Base-by-base conservation (phyloP, 306 rosid species). In the Macrotyloma uniflorum region DNA sequence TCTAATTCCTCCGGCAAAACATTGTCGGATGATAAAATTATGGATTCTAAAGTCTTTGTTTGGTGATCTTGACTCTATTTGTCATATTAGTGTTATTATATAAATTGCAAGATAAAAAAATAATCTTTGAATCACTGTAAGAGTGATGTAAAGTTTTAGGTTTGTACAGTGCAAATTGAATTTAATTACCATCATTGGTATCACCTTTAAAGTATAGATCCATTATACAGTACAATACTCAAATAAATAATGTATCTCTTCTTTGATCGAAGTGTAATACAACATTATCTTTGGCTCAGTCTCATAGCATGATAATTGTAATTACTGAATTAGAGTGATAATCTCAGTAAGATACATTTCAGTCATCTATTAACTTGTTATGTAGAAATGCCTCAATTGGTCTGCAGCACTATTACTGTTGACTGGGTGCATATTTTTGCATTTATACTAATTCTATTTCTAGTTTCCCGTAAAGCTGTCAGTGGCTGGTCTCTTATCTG, bases 321-420 rank as follows among this genome's bases (percentile, higher is more conserved):
- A 9, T 40, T 40, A 9, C 4, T 51, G 66, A 36, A 36, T 36
- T 51, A 68, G 77, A 58, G 63, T 8, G 8, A 54, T 70, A 18
- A 43, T 55, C 20, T 46, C 23, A 46, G 23, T 16, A 32, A 28
- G 38, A 33, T 38, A n/a, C 65, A 22, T 55, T 20, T 70, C 65
- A 35, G 26, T 58, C 20, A 19, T 62, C 61, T 42, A 28, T 30
- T 78, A 28, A 42, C 61, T n/a, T 67, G 47, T 16, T 35, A 40
- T 5, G 24, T 47, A 11, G 70, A 67, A 45, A 28, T 70, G 58
- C 53, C 30, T 55, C 71, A 30, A 28, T 79, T 66, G 62, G 30
- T 49, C 57, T 30, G 40, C 55, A 55, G 28, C 58, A 78, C 62
- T 55, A 22, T 62, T 22, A 2, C 35, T 47, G 16, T 30, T 57